phyloP scores from a whole-genome alignment of 2,329 filamentous ascomycete species.

The Aspergillus tamarii region DNA sequence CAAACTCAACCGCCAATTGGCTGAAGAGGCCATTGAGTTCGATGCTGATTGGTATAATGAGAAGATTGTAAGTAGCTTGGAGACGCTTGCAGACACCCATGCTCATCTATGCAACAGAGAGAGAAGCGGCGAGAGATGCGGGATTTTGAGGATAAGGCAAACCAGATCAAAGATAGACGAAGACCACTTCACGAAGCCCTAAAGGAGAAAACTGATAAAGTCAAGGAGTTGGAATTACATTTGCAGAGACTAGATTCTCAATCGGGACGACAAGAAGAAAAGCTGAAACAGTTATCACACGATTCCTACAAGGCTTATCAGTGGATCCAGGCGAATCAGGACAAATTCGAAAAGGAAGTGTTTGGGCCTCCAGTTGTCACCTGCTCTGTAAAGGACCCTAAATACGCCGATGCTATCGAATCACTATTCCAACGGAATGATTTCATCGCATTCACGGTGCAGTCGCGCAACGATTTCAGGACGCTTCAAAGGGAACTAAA shows the following conservation, averaged over 20 bases:
- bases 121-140: conserved; percentile 52
- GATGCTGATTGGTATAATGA: conserved; percentile 72
- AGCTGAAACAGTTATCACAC: conserved; percentile 62
- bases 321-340: conserved; percentile 76
- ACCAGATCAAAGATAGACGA: conserved; percentile 44
- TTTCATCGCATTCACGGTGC: conserved; percentile 70
- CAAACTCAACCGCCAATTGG: conserved; percentile 64
- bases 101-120: conserved; percentile 50
- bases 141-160: conserved; percentile 45
- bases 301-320: conserved; percentile 75
- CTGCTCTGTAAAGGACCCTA: conserved; percentile 75
- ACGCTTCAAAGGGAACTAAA: conserved; percentile 70
- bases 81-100: conserved; percentile 12
- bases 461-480: conserved; percentile 74
- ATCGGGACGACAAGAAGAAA: conserved; percentile 71
- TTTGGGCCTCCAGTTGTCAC: conserved; percentile 80
- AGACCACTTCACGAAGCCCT: conserved; percentile 38
- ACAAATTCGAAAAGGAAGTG: conserved; percentile 72
- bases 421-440: conserved; percentile 58
- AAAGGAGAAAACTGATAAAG: conserved; percentile 37
- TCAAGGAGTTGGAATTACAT: conserved; percentile 50
- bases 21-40: conserved; percentile 67
- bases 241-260: conserved; percentile 70
- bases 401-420: conserved; percentile 66
- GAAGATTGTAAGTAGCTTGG: conserved; percentile 62